Conservation (phyloP, 768 basidiomycete genomes). For the Pleurotus cornucopiae region DNA sequence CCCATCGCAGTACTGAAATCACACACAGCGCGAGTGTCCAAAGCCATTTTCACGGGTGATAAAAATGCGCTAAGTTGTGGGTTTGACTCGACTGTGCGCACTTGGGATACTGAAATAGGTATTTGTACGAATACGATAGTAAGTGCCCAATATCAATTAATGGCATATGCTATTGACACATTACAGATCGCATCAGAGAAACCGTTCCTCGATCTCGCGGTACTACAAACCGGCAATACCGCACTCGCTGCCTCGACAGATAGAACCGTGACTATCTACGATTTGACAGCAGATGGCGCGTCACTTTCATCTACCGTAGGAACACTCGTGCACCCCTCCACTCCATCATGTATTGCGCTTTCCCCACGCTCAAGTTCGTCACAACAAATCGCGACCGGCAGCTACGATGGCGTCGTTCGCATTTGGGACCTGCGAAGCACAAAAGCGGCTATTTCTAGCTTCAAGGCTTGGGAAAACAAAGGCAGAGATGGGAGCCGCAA, state of each 20-base stretch:
- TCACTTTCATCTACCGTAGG: conserved; percentile 27
- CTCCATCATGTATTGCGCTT: conserved; percentile 57
- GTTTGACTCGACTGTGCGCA: conserved; percentile 85
- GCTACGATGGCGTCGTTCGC: conserved; percentile 74
- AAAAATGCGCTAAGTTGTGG: conserved; percentile 68
- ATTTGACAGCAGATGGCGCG: conserved; percentile 46
- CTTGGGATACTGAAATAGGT: conserved; percentile 83
- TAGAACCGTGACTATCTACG: conserved; percentile 67
- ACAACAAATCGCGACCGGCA: conserved; percentile 64
- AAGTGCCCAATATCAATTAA: conserved; percentile 20
- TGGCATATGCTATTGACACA: too few relatives aligned
- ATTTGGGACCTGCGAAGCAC: conserved; percentile 77
- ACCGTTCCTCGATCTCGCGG: conserved; percentile 65
- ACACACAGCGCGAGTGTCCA: conserved; percentile 80
- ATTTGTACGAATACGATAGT: conserved; percentile 71
- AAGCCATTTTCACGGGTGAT: conserved; percentile 50
- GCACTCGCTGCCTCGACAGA: conserved; percentile 69
- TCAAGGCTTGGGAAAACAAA: conserved; percentile 52
- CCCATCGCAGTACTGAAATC: conserved; percentile 75
- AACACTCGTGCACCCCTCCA: conserved; percentile 56
- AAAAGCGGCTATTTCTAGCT: conserved; percentile 58
- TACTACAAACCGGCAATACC: conserved; percentile 37
- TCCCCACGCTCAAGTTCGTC: conserved; percentile 15
- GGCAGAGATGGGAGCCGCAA: conserved; percentile 38
- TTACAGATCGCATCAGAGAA: conserved; percentile 64